A percentile compares a stretch with the other conserved stretches of the same genome.
These are phyloP conservation scores for Tricholomella constricta DNA, from an alignment of 768 basidiomycete genomes.

Conservation along the genomic window DNA sequence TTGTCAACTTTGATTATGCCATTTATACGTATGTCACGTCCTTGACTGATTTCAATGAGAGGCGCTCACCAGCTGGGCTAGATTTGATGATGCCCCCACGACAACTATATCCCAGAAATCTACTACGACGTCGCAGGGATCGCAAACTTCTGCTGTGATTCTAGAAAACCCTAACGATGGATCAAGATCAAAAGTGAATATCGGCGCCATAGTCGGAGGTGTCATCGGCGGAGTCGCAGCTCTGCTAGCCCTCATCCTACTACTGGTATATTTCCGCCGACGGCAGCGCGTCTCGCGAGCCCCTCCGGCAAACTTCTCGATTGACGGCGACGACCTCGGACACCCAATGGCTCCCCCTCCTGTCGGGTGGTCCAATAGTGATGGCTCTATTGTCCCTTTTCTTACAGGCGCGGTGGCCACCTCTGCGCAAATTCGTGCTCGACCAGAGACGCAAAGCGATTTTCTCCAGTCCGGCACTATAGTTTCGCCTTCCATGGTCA, in stretches of 20 bases:
- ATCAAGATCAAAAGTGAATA: not conserved
- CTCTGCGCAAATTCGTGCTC: not conserved
- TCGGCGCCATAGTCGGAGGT: slow-evolving; percentile 12
- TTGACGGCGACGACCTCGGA: not conserved
- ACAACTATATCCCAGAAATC: not conserved
- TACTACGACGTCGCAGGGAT: not conserved
- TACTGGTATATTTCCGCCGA: slow-evolving; percentile 1
- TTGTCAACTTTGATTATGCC: slow-evolving; percentile 42
- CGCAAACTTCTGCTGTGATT: not conserved
- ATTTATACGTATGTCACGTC: slow-evolving; percentile 36
- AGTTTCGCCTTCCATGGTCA: not conserved
- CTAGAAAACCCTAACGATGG: not conserved
- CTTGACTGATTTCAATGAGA: slow-evolving; percentile 7
- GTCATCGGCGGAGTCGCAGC: slow-evolving; percentile 10
- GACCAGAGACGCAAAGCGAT: slow-evolving; percentile 14
- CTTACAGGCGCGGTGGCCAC: not conserved
- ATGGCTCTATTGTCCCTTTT: too few relatives aligned
- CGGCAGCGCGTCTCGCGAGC: not conserved
- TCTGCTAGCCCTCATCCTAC: slow-evolving; percentile 2
- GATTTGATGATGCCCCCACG: slow-evolving; percentile 5
- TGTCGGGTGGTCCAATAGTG: too few relatives aligned
- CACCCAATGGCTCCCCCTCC: not conserved
- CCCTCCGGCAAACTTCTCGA: not conserved
- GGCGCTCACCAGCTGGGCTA: not conserved
- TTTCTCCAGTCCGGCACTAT: slow-evolving; percentile 6